Base-by-base conservation (phyloP, 225 moss, liverwort and hornwort species). In the Marchantia paleacea region DNA sequence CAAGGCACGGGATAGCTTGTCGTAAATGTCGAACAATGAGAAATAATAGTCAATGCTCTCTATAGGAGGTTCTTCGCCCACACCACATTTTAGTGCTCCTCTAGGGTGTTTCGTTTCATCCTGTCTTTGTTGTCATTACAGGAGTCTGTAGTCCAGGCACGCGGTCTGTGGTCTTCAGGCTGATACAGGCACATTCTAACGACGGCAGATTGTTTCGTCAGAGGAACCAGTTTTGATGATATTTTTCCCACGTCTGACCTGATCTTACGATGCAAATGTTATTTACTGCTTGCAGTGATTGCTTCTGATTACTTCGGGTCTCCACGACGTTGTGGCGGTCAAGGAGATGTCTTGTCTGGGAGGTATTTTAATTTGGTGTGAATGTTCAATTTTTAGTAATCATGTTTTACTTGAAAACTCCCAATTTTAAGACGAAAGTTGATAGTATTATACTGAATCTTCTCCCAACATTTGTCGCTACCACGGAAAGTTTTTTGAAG, bases 291-390 rank as follows among this genome's bases (percentile, higher is more conserved):
- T 86, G 76, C 89, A 99, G 99, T 95, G 54, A 28, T 95, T 10
- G 77, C 80, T 79, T 99, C 94, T 20, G 73, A 88, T 75, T 95
- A 91, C 79, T 95, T 88, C 82, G 99, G 99, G 73, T 99, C 99
- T 26, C 94, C 99, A 28, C 90, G 99, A 49, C 95, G 99, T 31
- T 99, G 99, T 81, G 99, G 99, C 72, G 99, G 99, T 52, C 99
- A 99, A 92, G 99, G 99, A n/a, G 99, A 99, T 80, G 94, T 95
- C 52, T 87, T 99, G 72, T 93, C 99, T 79, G 99, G 99, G 75
- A 90, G 95, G 99, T 99, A 84, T 75, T 70, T 18, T 70, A 31
- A 15, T 58, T 7, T 29, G 58, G 18, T 1, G 49, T 3, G 48
- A 49, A 20, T 70, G 3, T 48, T 30, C 67, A 18, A 18, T 18